A percentile compares a stretch with the other conserved stretches of the same genome.
These are phyloP conservation scores for Kregervanrija fluxuum DNA, from an alignment of 805 yeast genomes.

Conservation along the genomic window DNA sequence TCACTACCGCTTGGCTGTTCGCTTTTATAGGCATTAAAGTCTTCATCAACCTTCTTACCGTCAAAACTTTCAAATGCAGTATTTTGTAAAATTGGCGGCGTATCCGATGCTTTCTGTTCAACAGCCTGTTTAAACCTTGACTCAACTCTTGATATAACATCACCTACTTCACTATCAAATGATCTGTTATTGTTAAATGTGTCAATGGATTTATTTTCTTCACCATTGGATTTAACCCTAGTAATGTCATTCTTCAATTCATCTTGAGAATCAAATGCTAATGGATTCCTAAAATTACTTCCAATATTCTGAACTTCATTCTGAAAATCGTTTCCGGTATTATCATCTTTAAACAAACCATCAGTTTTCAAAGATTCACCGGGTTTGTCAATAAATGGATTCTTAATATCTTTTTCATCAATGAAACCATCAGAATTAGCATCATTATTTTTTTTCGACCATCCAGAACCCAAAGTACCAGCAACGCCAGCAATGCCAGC, in stretches of 20 bases:
- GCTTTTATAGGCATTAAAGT: no score
- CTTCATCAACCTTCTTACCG: no score
- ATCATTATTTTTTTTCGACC: background rate
- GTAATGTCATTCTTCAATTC: background rate
- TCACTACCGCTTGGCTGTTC: no score
- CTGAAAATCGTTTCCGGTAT: no score
- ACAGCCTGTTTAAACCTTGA: background rate
- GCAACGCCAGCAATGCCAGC: no score
- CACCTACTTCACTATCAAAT: background rate
- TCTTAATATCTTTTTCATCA: background rate
- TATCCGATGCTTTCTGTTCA: background rate
- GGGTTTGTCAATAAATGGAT: conserved; percentile 2
- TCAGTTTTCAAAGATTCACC: background rate
- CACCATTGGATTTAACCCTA: background rate
- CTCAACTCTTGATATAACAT: background rate
- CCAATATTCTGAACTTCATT: no score
- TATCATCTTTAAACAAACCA: background rate
- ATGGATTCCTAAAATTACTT: background rate
- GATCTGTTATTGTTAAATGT: background rate
- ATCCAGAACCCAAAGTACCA: no score
- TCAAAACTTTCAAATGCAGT: no score
- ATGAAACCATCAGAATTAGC: background rate
- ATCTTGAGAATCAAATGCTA: conserved; percentile 1
- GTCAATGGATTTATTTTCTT: background rate
- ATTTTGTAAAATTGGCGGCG: background rate